Conservation (phyloP, 202 grass and related monocot genomes). For the Carex arenaria region DNA sequence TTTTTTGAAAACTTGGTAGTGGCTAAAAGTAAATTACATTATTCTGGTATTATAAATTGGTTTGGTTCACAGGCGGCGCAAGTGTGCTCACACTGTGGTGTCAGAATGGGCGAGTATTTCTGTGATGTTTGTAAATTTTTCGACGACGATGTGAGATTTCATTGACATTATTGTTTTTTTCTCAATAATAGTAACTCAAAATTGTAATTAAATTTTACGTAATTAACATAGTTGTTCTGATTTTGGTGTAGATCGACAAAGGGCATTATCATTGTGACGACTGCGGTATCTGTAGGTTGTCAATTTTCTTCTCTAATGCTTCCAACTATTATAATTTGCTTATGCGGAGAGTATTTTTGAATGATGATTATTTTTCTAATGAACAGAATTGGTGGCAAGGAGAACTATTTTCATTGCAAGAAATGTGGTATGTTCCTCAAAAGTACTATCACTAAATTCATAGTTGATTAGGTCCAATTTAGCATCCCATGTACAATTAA, state of each 20-base stretch:
- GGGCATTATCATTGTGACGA: constrained; percentile 71
- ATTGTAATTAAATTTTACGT: background rate
- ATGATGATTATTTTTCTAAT: constrained; percentile 13
- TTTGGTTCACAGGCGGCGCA: constrained; percentile 41
- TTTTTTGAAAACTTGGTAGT: too few species aligned
- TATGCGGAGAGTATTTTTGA: background rate
- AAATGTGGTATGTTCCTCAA: constrained; percentile 36
- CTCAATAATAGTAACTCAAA: background rate
- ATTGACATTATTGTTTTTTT: background rate
- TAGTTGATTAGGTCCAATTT: background rate
- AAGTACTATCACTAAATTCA: background rate
- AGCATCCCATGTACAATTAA: constrained; percentile 10
- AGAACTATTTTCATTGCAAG: constrained; percentile 39
- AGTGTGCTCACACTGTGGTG: constrained; percentile 69
- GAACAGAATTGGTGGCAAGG: constrained; percentile 42
- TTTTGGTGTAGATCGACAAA: constrained; percentile 50
- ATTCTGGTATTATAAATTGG: background rate
- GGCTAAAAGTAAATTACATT: background rate
- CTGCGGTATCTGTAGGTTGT: constrained; percentile 86
- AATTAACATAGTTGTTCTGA: constrained; percentile 9
- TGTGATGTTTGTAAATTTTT: constrained; percentile 68
- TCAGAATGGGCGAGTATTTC: constrained; percentile 89
- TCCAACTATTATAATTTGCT: background rate
- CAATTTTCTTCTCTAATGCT: background rate
- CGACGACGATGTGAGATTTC: constrained; percentile 61